Evolutionary conservation across 768 basidiomycete species (phyloP).

Genomic region (Suillus decipiens): DNA sequence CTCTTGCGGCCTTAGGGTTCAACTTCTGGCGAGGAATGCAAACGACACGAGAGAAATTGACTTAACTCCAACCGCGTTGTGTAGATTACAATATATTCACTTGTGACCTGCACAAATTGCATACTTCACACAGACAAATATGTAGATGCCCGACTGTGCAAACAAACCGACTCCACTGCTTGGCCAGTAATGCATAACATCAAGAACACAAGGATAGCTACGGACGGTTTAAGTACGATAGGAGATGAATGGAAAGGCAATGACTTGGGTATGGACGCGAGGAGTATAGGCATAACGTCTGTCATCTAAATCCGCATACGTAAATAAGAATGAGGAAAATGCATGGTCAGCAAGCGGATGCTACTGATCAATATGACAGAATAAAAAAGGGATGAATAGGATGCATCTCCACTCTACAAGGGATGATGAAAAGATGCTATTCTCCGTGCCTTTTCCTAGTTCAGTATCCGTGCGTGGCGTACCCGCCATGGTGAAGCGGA

Average conservation of each 20-base stretch:
- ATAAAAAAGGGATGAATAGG: not conserved
- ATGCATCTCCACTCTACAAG: not conserved
- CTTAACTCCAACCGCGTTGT: not conserved
- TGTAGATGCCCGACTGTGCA: not conserved
- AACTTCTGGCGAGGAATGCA: constrained; percentile 21
- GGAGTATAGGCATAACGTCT: constrained; percentile 10
- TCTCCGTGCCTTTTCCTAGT: not conserved
- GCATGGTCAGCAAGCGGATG: constrained; percentile 34
- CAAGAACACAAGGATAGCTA: constrained; percentile 9
- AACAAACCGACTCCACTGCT: not conserved
- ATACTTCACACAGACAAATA: not conserved
- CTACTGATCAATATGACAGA: constrained; percentile 1
- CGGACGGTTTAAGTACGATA: not conserved
- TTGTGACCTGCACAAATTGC: constrained; percentile 7
- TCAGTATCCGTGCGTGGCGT: constrained; percentile 24
- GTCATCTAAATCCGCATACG: constrained; percentile 5
- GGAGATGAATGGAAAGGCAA: not conserved
- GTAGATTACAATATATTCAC: constrained; percentile 4
- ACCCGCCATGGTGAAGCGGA: constrained; percentile 57
- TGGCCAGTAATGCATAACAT: not conserved
- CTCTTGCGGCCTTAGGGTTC: constrained; percentile 22
- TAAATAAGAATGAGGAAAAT: constrained; percentile 18
- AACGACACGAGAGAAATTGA: not conserved
- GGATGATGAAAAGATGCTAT: not conserved
- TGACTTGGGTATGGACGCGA: not conserved